phyloP scores from a whole-genome alignment of 2,329 filamentous ascomycete species.

The Macroventuria anomochaeta region DNA sequence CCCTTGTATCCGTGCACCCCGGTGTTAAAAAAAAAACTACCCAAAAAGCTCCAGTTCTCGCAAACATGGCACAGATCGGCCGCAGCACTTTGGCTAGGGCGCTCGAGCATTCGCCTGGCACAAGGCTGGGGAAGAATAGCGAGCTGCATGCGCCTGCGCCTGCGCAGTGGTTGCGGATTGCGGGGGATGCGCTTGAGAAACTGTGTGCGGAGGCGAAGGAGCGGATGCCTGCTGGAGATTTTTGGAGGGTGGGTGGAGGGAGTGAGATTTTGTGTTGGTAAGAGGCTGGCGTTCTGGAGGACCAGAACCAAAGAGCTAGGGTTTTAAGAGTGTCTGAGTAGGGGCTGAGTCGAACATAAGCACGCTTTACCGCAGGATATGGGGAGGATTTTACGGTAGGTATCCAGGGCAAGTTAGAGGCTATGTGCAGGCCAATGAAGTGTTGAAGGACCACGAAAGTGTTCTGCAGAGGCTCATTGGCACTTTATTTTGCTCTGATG shows the following conservation, averaged over 20 bases:
- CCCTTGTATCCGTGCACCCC: slow-evolving; percentile 6
- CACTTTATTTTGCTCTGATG: too few relatives aligned
- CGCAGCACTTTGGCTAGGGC: slow-evolving; percentile 1
- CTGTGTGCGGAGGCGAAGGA: slow-evolving; percentile 4
- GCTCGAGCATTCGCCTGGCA: background rate
- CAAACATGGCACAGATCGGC: background rate
- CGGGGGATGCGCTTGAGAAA: slow-evolving; percentile 6
- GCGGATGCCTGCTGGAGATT: background rate
- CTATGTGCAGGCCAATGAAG: too few relatives aligned
- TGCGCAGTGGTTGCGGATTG: slow-evolving; percentile 13
- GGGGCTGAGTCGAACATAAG: too few relatives aligned
- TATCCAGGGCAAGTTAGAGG: too few relatives aligned
- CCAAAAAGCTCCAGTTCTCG: slow-evolving; percentile 4
- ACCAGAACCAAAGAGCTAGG: background rate
- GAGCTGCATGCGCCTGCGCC: slow-evolving; percentile 16
- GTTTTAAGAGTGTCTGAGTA: background rate
- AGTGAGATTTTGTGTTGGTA: slow-evolving; percentile 2
- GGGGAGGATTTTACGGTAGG: too few relatives aligned
- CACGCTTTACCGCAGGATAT: too few relatives aligned
- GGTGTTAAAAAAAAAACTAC: too few relatives aligned
- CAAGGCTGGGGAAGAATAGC: slow-evolving; percentile 1
- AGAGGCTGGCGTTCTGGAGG: slow-evolving; percentile 5
- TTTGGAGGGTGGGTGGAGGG: slow-evolving; percentile 1
- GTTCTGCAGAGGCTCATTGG: too few relatives aligned
- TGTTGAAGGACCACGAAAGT: too few relatives aligned